Conservation (phyloP, 441 rosid genomes). For the Croton laevigatus region DNA sequence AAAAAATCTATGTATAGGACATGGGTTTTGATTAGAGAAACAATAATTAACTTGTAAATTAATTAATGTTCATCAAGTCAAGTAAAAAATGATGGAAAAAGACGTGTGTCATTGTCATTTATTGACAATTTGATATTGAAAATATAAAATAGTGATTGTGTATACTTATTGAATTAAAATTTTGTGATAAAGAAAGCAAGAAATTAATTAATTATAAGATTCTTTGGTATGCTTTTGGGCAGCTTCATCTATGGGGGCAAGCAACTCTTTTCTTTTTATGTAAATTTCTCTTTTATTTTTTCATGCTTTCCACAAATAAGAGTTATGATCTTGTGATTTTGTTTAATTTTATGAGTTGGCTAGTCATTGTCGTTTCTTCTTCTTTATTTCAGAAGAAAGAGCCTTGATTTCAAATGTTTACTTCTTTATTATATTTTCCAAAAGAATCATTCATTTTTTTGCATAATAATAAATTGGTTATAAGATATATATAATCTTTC, state of each 20-base stretch:
- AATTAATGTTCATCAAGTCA: neutral
- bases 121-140: neutral
- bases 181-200: neutral
- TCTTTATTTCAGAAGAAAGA: no score
- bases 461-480: no score
- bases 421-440: no score
- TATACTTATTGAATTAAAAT: neutral
- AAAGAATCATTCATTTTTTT: no score
- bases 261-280: neutral
- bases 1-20: no score
- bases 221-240: neutral
- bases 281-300: no score
- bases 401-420: no score
- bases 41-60: no score
- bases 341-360: neutral
- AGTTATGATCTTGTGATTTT: neutral
- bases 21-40: constrained; percentile 6
- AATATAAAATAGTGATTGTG: neutral
- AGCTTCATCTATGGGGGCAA: neutral
- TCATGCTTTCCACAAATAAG: no score
- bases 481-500: no score
- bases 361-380: no score
- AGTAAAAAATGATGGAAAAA: neutral
- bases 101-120: constrained; percentile 8
- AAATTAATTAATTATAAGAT: neutral